Evolutionary conservation across 2,329 filamentous ascomycete species (phyloP).

Genomic region (Thyridium curvatum): DNA sequence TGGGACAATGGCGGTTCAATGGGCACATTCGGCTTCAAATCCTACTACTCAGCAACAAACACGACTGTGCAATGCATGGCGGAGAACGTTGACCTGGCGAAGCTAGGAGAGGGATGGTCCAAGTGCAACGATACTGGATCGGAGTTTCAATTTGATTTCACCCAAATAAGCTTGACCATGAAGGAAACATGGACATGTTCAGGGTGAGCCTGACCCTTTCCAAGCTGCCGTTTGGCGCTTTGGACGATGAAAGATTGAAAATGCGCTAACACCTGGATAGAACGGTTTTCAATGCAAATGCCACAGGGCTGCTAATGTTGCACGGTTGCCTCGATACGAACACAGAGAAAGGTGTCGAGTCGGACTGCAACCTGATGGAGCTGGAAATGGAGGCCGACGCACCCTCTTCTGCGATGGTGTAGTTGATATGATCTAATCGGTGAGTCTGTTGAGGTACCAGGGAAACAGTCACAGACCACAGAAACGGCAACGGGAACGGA

Average conservation of each 20-base stretch:
- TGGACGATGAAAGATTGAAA: neutral
- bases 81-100: slow-evolving; percentile 10
- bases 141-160: slow-evolving; percentile 10
- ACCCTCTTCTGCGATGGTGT: slow-evolving; percentile 1
- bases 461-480: too few species aligned
- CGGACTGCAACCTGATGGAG: slow-evolving; percentile 11
- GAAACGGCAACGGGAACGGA: too few species aligned
- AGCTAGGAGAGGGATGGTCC: slow-evolving; percentile 7
- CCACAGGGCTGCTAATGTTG: slow-evolving; percentile 9
- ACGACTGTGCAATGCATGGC: slow-evolving; percentile 9
- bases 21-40: slow-evolving; percentile 11
- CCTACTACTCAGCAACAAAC: slow-evolving; percentile 10
- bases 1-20: slow-evolving; percentile 10
- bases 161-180: slow-evolving; percentile 8
- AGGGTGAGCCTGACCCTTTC: slow-evolving; percentile 5
- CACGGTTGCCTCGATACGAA: slow-evolving; percentile 9
- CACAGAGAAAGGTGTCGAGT: slow-evolving; percentile 9
- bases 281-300: slow-evolving; percentile 8
- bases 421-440: neutral
- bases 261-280: slow-evolving; percentile 5
- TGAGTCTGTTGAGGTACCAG: too few species aligned
- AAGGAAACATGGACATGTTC: slow-evolving; percentile 11
- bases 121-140: slow-evolving; percentile 8
- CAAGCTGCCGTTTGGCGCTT: neutral
- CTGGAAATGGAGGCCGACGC: slow-evolving; percentile 10